A percentile compares a stretch with the other conserved stretches of the same genome.
These are phyloP conservation scores for Cicer bijugum DNA, from an alignment of 306 rosid species.

Conservation along the genomic window DNA sequence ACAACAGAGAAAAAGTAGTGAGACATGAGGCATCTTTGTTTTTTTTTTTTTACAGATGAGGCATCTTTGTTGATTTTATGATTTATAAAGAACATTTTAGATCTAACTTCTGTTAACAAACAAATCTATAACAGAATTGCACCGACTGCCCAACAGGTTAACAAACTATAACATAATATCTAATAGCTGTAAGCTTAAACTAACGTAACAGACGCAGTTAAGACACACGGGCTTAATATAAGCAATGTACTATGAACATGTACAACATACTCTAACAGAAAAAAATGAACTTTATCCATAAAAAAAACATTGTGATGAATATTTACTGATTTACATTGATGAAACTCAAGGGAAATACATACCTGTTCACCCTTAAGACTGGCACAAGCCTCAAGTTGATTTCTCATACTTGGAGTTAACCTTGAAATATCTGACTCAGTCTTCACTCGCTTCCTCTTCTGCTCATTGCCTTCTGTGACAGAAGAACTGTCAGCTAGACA, in stretches of 20 bases:
- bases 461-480: constrained; percentile 86
- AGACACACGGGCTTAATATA: constrained; percentile 1
- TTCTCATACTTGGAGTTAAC: constrained; percentile 62
- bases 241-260: constrained; percentile 14
- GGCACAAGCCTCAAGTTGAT: constrained; percentile 73
- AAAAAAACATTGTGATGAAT: constrained; percentile 33
- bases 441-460: constrained; percentile 84
- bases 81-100: neutral
- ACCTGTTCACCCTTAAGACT: constrained; percentile 95
- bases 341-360: constrained; percentile 34
- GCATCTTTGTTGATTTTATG: neutral
- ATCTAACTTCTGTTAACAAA: neutral
- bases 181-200: constrained; percentile 7
- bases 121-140: constrained; percentile 1
- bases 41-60: too few species aligned
- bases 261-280: neutral
- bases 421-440: constrained; percentile 81
- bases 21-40: too few species aligned
- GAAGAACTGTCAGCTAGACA: constrained; percentile 47
- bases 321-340: constrained; percentile 4
- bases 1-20: neutral
- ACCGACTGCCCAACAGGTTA: neutral
- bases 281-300: neutral
- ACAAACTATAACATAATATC: constrained; percentile 8
- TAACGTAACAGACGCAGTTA: constrained; percentile 21